A percentile compares a stretch with the other conserved stretches of the same genome.
These are phyloP conservation scores for Euphorbia corollata DNA, from an alignment of 441 rosid genomes.

Conservation along the genomic window DNA sequence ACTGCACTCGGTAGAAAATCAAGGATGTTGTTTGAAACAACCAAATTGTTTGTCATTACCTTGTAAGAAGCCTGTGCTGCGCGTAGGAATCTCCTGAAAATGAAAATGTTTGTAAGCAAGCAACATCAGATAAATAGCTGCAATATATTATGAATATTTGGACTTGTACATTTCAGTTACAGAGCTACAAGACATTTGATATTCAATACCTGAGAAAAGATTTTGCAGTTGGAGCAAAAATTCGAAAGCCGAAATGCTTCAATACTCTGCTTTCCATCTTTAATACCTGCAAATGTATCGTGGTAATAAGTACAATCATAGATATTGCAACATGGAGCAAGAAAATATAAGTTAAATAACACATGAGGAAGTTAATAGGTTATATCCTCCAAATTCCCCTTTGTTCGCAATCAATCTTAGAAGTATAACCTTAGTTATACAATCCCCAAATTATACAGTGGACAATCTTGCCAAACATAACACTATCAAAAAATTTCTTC, in stretches of 20 bases:
- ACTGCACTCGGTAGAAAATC: background rate
- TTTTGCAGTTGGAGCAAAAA: constrained; percentile 64
- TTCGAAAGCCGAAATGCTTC: constrained; percentile 51
- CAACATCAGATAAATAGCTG: background rate
- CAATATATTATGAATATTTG: background rate
- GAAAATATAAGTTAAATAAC: background rate
- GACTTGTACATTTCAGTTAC: background rate
- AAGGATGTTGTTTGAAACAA: constrained; percentile 2
- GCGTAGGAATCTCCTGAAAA: constrained; percentile 63
- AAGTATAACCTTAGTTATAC: background rate
- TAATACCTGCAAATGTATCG: constrained; percentile 46
- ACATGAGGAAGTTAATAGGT: background rate
- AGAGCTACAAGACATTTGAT: constrained; percentile 5
- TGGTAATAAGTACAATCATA: constrained; percentile 15
- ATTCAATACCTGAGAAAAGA: constrained; percentile 63
- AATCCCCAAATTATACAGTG: background rate
- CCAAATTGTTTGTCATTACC: constrained; percentile 28
- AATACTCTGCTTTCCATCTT: constrained; percentile 63
- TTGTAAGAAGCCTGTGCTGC: constrained; percentile 66
- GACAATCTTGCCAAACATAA: background rate
- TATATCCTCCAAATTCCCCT: background rate
- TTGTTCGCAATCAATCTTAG: background rate
- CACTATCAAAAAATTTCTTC: background rate
- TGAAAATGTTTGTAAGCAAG: constrained; percentile 17
- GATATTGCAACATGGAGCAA: constrained; percentile 9